Percentiles rank a stretch among this genome's conserved stretches.
These are phyloP conservation scores for Rhizopogon vinicolor DNA, from an alignment of 768 basidiomycete species.

Conservation along the genomic window DNA sequence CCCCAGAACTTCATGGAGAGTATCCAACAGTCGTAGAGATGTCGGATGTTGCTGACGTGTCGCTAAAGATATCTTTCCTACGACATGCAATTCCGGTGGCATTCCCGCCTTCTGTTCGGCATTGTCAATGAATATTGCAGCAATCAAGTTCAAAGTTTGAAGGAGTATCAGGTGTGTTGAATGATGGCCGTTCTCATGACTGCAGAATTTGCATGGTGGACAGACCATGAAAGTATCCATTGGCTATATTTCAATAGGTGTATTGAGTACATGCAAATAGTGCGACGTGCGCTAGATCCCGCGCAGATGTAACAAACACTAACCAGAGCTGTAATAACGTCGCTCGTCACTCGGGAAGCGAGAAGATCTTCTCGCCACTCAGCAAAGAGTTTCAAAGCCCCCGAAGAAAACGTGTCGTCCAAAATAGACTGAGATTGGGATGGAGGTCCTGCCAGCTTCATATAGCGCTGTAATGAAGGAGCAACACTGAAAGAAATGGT, in stretches of 20 bases:
- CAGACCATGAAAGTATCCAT: slow-evolving; percentile 46
- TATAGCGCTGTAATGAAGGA: slow-evolving; percentile 18
- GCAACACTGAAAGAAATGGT: slow-evolving; percentile 9
- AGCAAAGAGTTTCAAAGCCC: slow-evolving; percentile 9
- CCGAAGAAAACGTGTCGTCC: slow-evolving; percentile 11
- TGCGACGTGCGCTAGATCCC: slow-evolving; percentile 11
- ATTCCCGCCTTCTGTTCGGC: slow-evolving; percentile 11
- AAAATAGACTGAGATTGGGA: slow-evolving; percentile 15
- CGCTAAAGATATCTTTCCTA: not conserved
- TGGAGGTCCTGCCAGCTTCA: slow-evolving; percentile 8
- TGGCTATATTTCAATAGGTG: slow-evolving; percentile 34
- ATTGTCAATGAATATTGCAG: slow-evolving; percentile 34
- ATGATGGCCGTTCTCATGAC: slow-evolving; percentile 16
- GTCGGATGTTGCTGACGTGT: not conserved
- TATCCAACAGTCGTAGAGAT: slow-evolving; percentile 9
- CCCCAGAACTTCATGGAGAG: slow-evolving; percentile 17
- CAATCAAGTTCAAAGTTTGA: slow-evolving; percentile 37
- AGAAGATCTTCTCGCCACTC: slow-evolving; percentile 9
- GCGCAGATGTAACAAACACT: slow-evolving; percentile 16
- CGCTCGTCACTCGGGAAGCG: not conserved
- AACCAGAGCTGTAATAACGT: slow-evolving; percentile 17
- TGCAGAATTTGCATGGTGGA: slow-evolving; percentile 26
- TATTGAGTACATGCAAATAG: slow-evolving; percentile 15
- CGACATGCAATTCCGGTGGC: not conserved
- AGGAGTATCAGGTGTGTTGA: slow-evolving; percentile 32